Percentiles rank a stretch among this genome's conserved stretches.
phyloP scores from a whole-genome alignment of 176 grass and related monocot genomes.

The Microstegium vimineum region DNA sequence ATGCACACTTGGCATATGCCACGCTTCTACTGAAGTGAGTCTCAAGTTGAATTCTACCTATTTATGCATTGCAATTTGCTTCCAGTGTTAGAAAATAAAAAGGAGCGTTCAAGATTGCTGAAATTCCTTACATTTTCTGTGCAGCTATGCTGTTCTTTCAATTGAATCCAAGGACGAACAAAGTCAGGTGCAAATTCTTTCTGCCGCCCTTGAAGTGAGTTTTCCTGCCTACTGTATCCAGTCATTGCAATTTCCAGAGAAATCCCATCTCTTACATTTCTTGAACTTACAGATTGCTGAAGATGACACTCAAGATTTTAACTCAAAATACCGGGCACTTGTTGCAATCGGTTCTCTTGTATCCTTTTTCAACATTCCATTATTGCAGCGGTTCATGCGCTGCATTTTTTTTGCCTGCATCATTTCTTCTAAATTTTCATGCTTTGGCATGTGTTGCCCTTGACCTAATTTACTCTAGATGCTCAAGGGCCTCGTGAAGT shows the following conservation, averaged over 20 bases:
- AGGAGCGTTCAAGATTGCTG: neutral
- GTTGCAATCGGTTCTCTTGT: constrained; percentile 87
- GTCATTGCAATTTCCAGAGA: neutral
- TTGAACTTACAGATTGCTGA: constrained; percentile 74
- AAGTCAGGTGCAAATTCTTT: constrained; percentile 84
- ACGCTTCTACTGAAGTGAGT: constrained; percentile 95
- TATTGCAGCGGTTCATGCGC: neutral
- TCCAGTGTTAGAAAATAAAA: neutral
- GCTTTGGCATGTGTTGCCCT: constrained; percentile 26
- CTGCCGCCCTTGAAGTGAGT: constrained; percentile 75
- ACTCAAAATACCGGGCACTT: constrained; percentile 80
- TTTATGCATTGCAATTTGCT: neutral
- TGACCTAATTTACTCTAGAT: constrained; percentile 62
- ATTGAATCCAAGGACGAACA: constrained; percentile 88
- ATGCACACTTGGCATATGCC: constrained; percentile 77
- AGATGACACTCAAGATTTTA: constrained; percentile 68
- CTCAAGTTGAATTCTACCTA: neutral
- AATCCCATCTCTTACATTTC: constrained; percentile 29
- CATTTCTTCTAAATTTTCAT: neutral
- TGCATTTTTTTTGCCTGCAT: neutral
- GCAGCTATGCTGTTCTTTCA: constrained; percentile 82
- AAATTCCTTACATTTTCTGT: constrained; percentile 4
- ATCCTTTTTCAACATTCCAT: constrained; percentile 62
- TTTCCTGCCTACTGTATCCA: neutral
- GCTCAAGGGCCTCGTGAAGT: constrained; percentile 75